Evolutionary conservation across 2,329 filamentous ascomycete genomes (phyloP).

Genomic region (Didymella exigua): DNA sequence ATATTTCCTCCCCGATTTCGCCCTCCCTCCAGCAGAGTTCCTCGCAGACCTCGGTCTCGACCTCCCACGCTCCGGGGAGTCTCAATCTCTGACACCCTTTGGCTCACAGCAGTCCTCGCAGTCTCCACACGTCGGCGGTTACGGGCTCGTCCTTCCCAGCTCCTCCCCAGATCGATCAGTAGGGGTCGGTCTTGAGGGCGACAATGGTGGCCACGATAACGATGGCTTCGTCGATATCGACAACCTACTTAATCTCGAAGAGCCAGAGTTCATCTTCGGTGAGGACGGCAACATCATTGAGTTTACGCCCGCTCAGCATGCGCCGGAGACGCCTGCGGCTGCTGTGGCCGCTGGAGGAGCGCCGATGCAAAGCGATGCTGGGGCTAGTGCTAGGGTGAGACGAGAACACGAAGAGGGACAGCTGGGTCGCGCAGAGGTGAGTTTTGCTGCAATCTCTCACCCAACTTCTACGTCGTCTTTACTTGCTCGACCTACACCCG

Average conservation of each 20-base stretch:
- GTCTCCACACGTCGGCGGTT: slow-evolving; percentile 24
- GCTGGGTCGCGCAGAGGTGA: slow-evolving; percentile 45
- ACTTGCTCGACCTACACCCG: not conserved
- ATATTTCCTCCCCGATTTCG: slow-evolving; percentile 72
- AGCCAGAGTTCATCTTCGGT: slow-evolving; percentile 66
- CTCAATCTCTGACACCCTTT: slow-evolving; percentile 48
- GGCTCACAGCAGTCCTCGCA: slow-evolving; percentile 34
- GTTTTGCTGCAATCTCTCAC: slow-evolving; percentile 24
- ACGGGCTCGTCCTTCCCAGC: slow-evolving; percentile 55
- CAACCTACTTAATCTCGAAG: slow-evolving; percentile 49
- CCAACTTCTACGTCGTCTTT: not conserved
- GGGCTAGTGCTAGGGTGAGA: slow-evolving; percentile 49
- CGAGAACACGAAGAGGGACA: slow-evolving; percentile 52
- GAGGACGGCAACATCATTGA: slow-evolving; percentile 65
- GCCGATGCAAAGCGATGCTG: slow-evolving; percentile 37
- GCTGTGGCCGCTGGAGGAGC: slow-evolving; percentile 17
- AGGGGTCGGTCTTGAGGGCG: slow-evolving; percentile 51
- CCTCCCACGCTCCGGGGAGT: slow-evolving; percentile 40
- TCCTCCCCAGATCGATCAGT: slow-evolving; percentile 52
- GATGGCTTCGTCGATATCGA: slow-evolving; percentile 45
- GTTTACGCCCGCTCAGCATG: slow-evolving; percentile 30
- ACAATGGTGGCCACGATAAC: slow-evolving; percentile 47
- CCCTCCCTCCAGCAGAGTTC: slow-evolving; percentile 64
- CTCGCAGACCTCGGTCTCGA: slow-evolving; percentile 53
- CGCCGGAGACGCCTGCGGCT: slow-evolving; percentile 20